These are phyloP conservation scores for Neoarthrinium moseri DNA, from an alignment of 2,329 filamentous ascomycete species.

Conservation along the genomic window DNA sequence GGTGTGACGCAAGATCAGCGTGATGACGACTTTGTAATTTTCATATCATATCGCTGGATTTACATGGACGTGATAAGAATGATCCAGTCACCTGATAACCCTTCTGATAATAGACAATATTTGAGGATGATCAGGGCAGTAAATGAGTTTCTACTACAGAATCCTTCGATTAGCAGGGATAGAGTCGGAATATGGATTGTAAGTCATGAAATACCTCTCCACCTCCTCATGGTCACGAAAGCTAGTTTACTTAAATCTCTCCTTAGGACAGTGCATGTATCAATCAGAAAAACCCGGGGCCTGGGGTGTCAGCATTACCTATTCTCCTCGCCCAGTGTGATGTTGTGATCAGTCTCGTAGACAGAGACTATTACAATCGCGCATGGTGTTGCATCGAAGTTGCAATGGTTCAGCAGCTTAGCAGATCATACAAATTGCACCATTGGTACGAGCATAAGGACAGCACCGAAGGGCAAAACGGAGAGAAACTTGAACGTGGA, in stretches of 20 bases:
- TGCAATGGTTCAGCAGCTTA: constrained; percentile 29
- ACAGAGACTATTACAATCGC: constrained; percentile 31
- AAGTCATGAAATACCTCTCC: too few species aligned
- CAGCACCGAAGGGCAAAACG: neutral
- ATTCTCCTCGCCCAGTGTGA: constrained; percentile 36
- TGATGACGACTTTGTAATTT: neutral
- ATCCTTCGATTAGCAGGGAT: neutral
- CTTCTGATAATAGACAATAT: neutral
- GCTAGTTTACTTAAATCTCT: neutral
- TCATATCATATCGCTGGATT: neutral
- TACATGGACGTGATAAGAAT: neutral
- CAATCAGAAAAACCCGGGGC: constrained; percentile 29
- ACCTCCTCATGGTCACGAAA: too few species aligned
- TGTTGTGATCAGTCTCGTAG: constrained; percentile 35
- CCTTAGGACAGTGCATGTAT: constrained; percentile 37
- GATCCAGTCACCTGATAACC: too few species aligned
- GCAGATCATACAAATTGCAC: constrained; percentile 27
- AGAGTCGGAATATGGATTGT: neutral
- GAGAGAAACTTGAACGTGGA: neutral
- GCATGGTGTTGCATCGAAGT: constrained; percentile 38
- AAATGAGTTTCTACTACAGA: neutral
- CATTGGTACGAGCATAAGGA: constrained; percentile 21
- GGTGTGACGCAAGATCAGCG: neutral
- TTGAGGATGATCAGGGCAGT: neutral
- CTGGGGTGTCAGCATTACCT: constrained; percentile 32